Conservation (phyloP, 108 stramenopile species). For the Cyclostephanos tholiformis region DNA sequence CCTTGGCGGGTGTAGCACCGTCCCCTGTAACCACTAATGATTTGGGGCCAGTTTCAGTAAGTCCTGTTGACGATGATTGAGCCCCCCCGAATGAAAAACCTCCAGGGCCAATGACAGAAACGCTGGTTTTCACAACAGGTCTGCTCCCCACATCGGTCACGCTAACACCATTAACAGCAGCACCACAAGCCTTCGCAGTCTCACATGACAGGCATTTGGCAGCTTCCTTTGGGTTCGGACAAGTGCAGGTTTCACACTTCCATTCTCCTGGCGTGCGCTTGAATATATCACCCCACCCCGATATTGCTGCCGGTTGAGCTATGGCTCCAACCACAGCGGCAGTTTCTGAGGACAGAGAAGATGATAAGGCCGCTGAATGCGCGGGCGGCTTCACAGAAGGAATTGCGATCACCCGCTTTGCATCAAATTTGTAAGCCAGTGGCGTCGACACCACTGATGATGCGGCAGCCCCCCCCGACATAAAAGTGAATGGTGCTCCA, state of each 20-base stretch:
- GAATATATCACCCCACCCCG: conserved; percentile 51
- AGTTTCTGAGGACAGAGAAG: background rate
- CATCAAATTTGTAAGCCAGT: conserved; percentile 26
- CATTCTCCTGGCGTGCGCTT: conserved; percentile 50
- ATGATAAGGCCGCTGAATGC: background rate
- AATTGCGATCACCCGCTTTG: background rate
- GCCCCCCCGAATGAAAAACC: conserved; percentile 1
- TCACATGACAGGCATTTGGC: conserved; percentile 49
- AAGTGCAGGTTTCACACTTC: conserved; percentile 53
- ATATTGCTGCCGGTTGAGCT: background rate
- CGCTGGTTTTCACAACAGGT: background rate
- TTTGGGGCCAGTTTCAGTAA: conserved; percentile 2
- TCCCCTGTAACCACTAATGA: background rate
- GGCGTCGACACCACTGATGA: conserved; percentile 22
- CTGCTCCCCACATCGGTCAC: background rate
- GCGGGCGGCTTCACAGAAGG: conserved; percentile 6
- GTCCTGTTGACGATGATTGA: background rate
- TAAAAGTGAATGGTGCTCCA: conserved; percentile 41
- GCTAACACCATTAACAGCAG: background rate
- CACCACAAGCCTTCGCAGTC: conserved; percentile 11
- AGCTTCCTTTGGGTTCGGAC: conserved; percentile 26
- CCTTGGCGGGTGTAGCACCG: background rate
- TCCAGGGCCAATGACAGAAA: background rate
- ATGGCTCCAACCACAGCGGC: background rate
- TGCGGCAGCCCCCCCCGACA: conserved; percentile 37